Evolutionary conservation across 495 filamentous ascomycete species (phyloP), one percentile per base, ranked within the genome.

Genomic region (Penicillium desertorum): DNA sequence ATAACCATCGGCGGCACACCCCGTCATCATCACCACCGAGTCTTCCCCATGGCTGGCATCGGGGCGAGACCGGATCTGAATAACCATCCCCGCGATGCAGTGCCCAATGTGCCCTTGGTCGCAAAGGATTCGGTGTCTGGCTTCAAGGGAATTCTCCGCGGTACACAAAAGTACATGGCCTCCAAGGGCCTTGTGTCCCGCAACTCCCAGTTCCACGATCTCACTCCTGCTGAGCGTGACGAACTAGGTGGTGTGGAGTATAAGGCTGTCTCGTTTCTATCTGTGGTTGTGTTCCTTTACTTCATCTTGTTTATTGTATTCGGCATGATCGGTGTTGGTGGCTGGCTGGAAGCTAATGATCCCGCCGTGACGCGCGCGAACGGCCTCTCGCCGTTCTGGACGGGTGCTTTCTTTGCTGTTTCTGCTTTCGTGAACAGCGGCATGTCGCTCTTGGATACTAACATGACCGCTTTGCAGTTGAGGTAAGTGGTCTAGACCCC

Each of bases 341-440:
- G 82, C 23, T 96, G 86, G 78, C 76, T 94, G 30, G 76, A 83
- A 16, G 72, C 74, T 47, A 82, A 90, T 58, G 75, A 79, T 45
- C 75, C 85, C 8, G 76, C 78, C 42, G 67, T 83, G 10, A 74
- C 89, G 0, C 67, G 74, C n/a, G 69, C 64, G 23, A 95, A 95
- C 69, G 88, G 86, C 1, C 77, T 90, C 42, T 82, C 85, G 56
- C 83, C 88, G 14, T 89, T 81, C 56, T 79, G 71, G 72, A 75
- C 72, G 1, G 76, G 76, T 12, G 67, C 72, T 3, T 79, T 78
- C 44, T 76, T 78, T 56, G 75, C 74, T 16, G 67, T 76, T 1
- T 90, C 86, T 48, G 91, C 89, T 3, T 96, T 96, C 70, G 92
- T 89, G 61, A 96, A 95, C 65, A 87, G 82, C 20, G 91, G 91